Conservation (phyloP, 495 filamentous ascomycete genomes). For the Neurospora pannonica region DNA sequence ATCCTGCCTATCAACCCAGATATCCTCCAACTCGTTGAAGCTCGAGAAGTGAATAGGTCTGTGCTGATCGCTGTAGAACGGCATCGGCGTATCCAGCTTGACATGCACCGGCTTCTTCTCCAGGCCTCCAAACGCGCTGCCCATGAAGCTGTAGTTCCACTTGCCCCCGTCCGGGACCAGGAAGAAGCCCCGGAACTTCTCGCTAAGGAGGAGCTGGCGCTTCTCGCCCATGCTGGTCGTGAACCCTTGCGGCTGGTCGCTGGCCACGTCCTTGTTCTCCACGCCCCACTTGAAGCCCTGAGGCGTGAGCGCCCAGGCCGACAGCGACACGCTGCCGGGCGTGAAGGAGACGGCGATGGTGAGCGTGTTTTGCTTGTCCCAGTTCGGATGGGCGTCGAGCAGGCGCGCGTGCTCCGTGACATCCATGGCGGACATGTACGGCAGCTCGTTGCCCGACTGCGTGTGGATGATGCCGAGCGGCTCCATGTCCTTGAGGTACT, state of each 20-base stretch:
- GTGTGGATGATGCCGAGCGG: conserved; percentile 95
- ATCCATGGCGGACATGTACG: conserved; percentile 91
- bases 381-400: conserved; percentile 70
- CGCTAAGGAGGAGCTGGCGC: conserved; percentile 83
- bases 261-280: conserved; percentile 86
- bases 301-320: conserved; percentile 86
- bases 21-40: conserved; percentile 84
- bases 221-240: conserved; percentile 88
- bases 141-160: conserved; percentile 99
- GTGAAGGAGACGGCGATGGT: conserved; percentile 97
- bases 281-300: conserved; percentile 94
- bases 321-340: conserved; percentile 91
- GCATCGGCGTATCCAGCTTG: conserved; percentile 82
- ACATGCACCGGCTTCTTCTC: conserved; percentile 88
- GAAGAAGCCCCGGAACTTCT: conserved; percentile 91
- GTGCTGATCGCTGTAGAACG: conserved; percentile 91
- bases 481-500: conserved; percentile 79
- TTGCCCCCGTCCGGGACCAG: conserved; percentile 81
- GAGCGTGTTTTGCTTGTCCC: conserved; percentile 86
- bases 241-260: conserved; percentile 91
- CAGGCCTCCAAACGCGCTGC: conserved; percentile 68
- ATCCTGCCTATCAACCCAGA: conserved; percentile 78
- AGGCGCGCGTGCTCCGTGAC: conserved; percentile 87
- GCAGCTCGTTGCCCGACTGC: conserved; percentile 84
- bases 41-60: conserved; percentile 90